Base-by-base conservation (phyloP, 225 moss, liverwort and hornwort genomes). In the Climacium dendroides region DNA sequence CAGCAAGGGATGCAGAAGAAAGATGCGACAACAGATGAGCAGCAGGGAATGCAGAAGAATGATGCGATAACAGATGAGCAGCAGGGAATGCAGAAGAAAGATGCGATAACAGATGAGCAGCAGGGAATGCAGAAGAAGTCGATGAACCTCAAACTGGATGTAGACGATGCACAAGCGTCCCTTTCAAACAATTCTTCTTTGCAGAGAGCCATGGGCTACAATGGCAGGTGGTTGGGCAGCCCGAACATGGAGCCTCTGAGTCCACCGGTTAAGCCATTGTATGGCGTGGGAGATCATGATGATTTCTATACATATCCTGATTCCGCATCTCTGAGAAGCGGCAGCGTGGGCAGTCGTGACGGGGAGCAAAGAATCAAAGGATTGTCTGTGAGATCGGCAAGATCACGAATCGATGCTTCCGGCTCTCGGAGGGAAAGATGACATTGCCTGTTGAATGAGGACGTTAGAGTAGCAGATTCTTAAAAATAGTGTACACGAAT, bases 221-320 rank as follows among this genome's bases (percentile, higher is more conserved):
- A 76, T 10, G 86, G 88, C 72, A 81, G 64, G 72, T 91, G 89
- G 91, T 73, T 89, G 83, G 89, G 89, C 77, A 87, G n/a, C 82
- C 18, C 73, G 35, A 63, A 81, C 10, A 89, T 89, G 91, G 89
- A 91, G 72, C 87, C 87, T 39, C 71, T 81, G 72, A 90, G 89
- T 87, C 90, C 88, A 22, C 89, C 92, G 17, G 29, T 43, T 14
- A 43, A 32, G 57, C 25, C 75, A 50, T 47, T 90, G 30, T 12
- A 16, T 32, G 55, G 34, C 17, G 53, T 5, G 11, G 14, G 53
- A 54, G 69, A 54, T 50, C 14, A 50, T 34, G 90, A 70, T 50
- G 69, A 82, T 64, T 37, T 82, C 30, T 47, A 85, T 53, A 35
- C 58, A 24, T 22, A 15, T 78, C 85, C 60, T 35, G 82, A 82